Conservation (phyloP, 192 early-diverging fungal genomes). For the Podila epicladia region DNA sequence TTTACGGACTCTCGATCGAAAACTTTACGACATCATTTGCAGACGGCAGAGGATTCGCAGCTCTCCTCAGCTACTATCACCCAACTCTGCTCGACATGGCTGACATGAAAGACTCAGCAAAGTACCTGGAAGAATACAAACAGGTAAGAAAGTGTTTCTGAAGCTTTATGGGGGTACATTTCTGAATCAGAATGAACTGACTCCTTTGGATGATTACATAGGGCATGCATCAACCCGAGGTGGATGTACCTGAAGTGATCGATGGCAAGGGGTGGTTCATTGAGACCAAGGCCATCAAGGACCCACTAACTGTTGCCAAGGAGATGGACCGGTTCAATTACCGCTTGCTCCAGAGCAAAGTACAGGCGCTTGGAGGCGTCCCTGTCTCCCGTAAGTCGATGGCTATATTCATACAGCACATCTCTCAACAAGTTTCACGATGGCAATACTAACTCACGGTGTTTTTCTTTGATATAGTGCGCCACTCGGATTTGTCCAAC, state of each 20-base stretch:
- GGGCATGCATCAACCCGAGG: conserved; percentile 38
- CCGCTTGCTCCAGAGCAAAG: conserved; percentile 42
- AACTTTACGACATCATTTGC: conserved; percentile 55
- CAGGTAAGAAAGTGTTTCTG: conserved; percentile 18
- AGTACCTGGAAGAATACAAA: conserved; percentile 37
- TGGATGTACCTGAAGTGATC: conserved; percentile 9
- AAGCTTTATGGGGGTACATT: background rate
- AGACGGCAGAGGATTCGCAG: conserved; percentile 49
- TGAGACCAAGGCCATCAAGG: conserved; percentile 30
- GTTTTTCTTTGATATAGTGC: conserved; percentile 20
- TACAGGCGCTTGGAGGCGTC: conserved; percentile 52
- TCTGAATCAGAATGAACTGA: background rate
- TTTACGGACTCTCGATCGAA: conserved; percentile 38
- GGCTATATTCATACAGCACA: too few relatives aligned
- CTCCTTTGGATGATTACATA: background rate
- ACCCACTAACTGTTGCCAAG: conserved; percentile 40
- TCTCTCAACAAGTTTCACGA: background rate
- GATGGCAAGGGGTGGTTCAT: conserved; percentile 49
- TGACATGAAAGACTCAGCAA: conserved; percentile 50
- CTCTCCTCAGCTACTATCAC: conserved; percentile 51
- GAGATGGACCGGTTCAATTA: conserved; percentile 53
- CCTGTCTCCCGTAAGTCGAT: conserved; percentile 42
- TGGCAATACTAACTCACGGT: background rate
- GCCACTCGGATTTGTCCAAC: conserved; percentile 45
- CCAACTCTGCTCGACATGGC: conserved; percentile 41